phyloP scores from a whole-genome alignment of 2,329 filamentous ascomycete genomes.

The Basipetospora chlamydospora region DNA sequence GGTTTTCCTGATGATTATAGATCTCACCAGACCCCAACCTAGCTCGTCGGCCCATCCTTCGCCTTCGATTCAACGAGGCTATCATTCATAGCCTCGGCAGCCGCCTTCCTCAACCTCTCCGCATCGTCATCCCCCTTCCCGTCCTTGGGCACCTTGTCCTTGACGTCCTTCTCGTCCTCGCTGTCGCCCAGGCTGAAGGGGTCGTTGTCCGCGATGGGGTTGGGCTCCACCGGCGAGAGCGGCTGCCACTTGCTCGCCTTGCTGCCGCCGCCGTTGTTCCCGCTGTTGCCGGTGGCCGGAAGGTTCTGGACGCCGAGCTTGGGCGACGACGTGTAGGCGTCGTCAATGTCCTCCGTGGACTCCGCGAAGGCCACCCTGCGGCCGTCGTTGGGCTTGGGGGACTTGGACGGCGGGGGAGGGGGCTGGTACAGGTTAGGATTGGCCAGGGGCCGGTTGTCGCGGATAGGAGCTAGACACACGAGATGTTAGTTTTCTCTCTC shows the following conservation, averaged over 20 bases:
- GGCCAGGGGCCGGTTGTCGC: constrained; percentile 41
- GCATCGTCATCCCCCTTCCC: constrained; percentile 32
- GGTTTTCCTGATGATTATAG: no score
- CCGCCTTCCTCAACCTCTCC: constrained; percentile 51
- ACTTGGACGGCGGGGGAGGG: constrained; percentile 35
- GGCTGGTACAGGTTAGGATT: constrained; percentile 75
- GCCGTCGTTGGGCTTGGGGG: constrained; percentile 32
- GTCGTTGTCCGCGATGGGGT: constrained; percentile 78
- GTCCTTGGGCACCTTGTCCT: constrained; percentile 17
- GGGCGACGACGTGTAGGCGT: constrained; percentile 54
- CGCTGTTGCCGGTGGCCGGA: constrained; percentile 26
- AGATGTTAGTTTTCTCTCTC: constrained; percentile 10
- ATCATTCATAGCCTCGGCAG: constrained; percentile 45
- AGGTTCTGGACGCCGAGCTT: constrained; percentile 32
- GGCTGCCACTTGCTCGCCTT: constrained; percentile 97
- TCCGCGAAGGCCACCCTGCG: constrained; percentile 45
- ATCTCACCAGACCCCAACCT: no score
- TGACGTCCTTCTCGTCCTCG: constrained; percentile 71
- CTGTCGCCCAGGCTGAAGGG: constrained; percentile 94
- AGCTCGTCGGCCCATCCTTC: constrained; percentile 18
- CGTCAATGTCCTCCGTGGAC: constrained; percentile 64
- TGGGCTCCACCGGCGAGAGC: constrained; percentile 65
- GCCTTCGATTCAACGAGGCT: constrained; percentile 31
- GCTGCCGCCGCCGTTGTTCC: no score
- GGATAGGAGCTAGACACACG: constrained; percentile 37